Evolutionary conservation across 495 filamentous ascomycete species (phyloP), one percentile per base, ranked within the genome.

Genomic region (Penicillium nucicola): DNA sequence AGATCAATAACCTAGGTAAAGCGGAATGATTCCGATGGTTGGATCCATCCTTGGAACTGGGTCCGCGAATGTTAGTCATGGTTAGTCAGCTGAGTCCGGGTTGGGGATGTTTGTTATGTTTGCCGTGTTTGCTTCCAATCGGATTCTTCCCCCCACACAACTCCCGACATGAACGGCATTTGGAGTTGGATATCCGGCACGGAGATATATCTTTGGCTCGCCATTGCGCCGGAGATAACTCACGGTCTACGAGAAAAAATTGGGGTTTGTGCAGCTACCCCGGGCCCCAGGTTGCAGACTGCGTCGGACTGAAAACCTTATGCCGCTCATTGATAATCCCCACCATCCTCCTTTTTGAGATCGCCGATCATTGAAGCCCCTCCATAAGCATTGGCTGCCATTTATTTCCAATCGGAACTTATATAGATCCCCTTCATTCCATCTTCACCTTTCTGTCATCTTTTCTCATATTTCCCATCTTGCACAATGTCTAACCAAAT

Each of bases 401-500:
- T n/a, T 40, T 8, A 10, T 18, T 40, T 20, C 19, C 19, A 15
- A 23, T 22, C 37, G 3, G 17, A 22, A 13, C 54, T 57, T 50
- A 43, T 34, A 10, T 50, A 43, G 28, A 10, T 38, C 17, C 41
- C 50, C 36, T 23, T 46, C 14, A 5, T 3, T 34, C 31, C 20
- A 20, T 38, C 13, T 20, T 33, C 41, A 30, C 17, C 9, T 42
- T 18, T 19, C 23, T n/a, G n/a, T n/a, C n/a, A n/a, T n/a, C n/a
- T n/a, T n/a, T n/a, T n/a, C n/a, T n/a, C n/a, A n/a, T n/a, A n/a
- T n/a, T n/a, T n/a, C 42, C 25, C 6, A 6, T 25, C 19, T 13
- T 25, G 12, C 42, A 48, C 15, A 36, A 58, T 52, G 55, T 40
- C 47, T 11, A 39, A 58, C 40, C 31, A 51, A 13, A 58, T 54